Conservation (phyloP, 2,329 filamentous ascomycete species). For the Calonectria pteridis region DNA sequence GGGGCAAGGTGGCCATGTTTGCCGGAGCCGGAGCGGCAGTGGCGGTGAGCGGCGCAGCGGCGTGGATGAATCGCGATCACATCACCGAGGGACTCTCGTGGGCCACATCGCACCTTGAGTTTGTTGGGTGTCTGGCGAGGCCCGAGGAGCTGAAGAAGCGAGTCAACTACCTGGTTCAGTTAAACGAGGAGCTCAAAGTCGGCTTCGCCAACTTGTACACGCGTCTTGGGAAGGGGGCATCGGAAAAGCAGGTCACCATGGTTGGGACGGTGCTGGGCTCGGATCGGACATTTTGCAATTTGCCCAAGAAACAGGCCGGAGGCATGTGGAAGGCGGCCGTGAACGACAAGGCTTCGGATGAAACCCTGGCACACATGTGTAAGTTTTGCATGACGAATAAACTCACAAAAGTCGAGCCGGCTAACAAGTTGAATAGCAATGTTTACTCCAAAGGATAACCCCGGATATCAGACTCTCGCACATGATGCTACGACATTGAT, state of each 20-base stretch:
- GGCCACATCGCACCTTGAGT: constrained; percentile 92
- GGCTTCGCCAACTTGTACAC: constrained; percentile 92
- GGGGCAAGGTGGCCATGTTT: constrained; percentile 87
- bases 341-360: constrained; percentile 84
- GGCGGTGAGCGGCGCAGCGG: constrained; percentile 84
- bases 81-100: constrained; percentile 82
- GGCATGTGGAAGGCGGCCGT: constrained; percentile 76
- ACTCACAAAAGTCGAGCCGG: not conserved
- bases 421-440: constrained; percentile 62
- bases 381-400: constrained; percentile 48
- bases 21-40: constrained; percentile 88
- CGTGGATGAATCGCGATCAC: constrained; percentile 87
- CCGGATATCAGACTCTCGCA: constrained; percentile 77
- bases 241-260: constrained; percentile 64
- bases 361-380: constrained; percentile 84
- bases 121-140: constrained; percentile 90
- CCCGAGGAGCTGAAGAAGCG: constrained; percentile 84
- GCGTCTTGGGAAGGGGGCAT: constrained; percentile 78
- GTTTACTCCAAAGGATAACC: constrained; percentile 80
- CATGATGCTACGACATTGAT: constrained; percentile 75
- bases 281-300: constrained; percentile 88
- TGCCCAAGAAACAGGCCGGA: constrained; percentile 71
- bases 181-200: constrained; percentile 75
- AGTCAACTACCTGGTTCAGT: constrained; percentile 74
- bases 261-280: constrained; percentile 72